Evolutionary conservation across 2,329 filamentous ascomycete species (phyloP).

Genomic region (Aphanoascus verrucosus): DNA sequence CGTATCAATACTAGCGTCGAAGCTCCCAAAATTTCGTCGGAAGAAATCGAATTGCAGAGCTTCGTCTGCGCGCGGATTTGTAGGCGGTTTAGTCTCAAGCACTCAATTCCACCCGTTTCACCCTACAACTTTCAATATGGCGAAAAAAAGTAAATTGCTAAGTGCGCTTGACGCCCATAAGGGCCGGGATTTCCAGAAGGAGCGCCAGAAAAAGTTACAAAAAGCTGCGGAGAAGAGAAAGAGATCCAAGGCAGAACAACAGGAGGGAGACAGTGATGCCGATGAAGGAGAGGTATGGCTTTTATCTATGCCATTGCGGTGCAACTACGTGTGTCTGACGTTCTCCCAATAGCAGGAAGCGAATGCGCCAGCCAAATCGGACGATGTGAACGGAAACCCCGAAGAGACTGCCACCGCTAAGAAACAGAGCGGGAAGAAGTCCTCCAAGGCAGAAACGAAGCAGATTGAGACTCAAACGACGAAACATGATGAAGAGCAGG

Average conservation of each 20-base stretch:
- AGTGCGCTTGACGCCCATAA: conserved; percentile 48
- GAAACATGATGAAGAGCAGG: conserved; percentile 32
- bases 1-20: neutral
- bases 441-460: conserved; percentile 5
- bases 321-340: neutral
- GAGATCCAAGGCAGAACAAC: conserved; percentile 21
- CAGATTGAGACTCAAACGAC: conserved; percentile 18
- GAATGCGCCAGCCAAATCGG: conserved; percentile 13
- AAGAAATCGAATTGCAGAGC: conserved; percentile 5
- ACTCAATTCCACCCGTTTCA: neutral
- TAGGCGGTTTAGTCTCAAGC: neutral
- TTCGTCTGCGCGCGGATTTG: neutral
- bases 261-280: conserved; percentile 12
- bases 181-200: conserved; percentile 59
- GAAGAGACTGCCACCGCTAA: conserved; percentile 15
- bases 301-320: conserved; percentile 7
- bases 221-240: conserved; percentile 41
- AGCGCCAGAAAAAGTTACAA: conserved; percentile 61
- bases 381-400: conserved; percentile 26
- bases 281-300: conserved; percentile 16
- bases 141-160: conserved; percentile 48
- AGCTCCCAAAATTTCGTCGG: conserved; percentile 10
- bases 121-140: conserved; percentile 31
- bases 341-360: conserved; percentile 6
- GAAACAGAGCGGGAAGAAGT: conserved; percentile 13